Conservation (phyloP, 306 rosid genomes). For the Ziziphus jujuba region DNA sequence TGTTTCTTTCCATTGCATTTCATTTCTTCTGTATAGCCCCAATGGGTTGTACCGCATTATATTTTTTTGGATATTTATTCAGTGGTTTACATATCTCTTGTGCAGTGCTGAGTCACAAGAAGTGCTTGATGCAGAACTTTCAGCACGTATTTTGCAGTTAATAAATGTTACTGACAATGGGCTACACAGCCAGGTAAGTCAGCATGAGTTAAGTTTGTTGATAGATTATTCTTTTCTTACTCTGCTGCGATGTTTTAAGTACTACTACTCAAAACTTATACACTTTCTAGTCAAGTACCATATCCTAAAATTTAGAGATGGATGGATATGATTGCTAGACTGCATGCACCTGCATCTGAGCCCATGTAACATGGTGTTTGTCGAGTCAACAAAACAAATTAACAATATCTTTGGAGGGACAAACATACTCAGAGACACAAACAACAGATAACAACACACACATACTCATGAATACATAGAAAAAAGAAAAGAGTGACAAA, state of each 20-base stretch:
- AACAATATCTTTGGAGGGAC: too few relatives aligned
- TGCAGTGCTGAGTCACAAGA: conserved; percentile 88
- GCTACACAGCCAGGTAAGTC: conserved; percentile 83
- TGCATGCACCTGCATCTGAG: too few relatives aligned
- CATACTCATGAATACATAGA: too few relatives aligned
- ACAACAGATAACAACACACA: too few relatives aligned
- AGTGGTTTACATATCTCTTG: conserved; percentile 24
- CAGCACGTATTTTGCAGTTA: conserved; percentile 93
- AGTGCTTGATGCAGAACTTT: conserved; percentile 93
- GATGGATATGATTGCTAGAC: too few relatives aligned
- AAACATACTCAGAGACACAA: too few relatives aligned
- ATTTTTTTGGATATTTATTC: neutral
- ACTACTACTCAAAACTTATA: too few relatives aligned
- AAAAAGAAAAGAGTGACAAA: too few relatives aligned
- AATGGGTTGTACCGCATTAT: neutral
- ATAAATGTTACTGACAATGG: conserved; percentile 92
- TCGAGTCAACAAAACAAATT: too few relatives aligned
- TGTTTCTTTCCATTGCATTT: neutral
- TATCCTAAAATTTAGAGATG: too few relatives aligned
- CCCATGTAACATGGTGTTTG: too few relatives aligned
- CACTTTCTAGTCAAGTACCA: too few relatives aligned
- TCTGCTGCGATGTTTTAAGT: neutral
- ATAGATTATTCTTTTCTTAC: neutral
- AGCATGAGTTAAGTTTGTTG: conserved; percentile 5
- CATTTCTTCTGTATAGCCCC: neutral